phyloP scores from a whole-genome alignment of 2,329 filamentous ascomycete species.

The Coniella vitis region DNA sequence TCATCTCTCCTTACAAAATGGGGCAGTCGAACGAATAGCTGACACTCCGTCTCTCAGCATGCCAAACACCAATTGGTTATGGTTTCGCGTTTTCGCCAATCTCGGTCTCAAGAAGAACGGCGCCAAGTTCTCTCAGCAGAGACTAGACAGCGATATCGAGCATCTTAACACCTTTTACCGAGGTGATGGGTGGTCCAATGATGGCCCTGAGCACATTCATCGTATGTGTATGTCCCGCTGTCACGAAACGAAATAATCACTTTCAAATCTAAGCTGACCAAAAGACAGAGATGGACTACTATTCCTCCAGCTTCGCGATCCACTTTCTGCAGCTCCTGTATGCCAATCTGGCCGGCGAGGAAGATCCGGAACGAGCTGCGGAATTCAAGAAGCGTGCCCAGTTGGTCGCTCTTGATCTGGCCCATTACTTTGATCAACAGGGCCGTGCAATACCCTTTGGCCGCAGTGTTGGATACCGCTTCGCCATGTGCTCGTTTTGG shows the following conservation, averaged over 20 bases:
- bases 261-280: background rate
- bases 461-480: slow-evolving; percentile 72
- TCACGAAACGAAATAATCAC: background rate
- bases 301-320: slow-evolving; percentile 76
- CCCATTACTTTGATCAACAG: slow-evolving; percentile 69
- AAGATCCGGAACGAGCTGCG: slow-evolving; percentile 57
- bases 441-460: slow-evolving; percentile 71
- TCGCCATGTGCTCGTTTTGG: slow-evolving; percentile 82
- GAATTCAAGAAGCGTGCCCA: slow-evolving; percentile 65
- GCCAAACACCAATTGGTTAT: slow-evolving; percentile 63
- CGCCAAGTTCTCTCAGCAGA: slow-evolving; percentile 60
- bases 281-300: slow-evolving; percentile 67
- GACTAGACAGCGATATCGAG: slow-evolving; percentile 67
- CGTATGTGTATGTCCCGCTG: slow-evolving; percentile 34
- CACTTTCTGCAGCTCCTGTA: slow-evolving; percentile 75
- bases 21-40: background rate
- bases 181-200: slow-evolving; percentile 77
- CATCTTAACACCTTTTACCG: slow-evolving; percentile 76
- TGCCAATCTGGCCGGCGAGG: slow-evolving; percentile 60
- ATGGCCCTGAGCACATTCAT: slow-evolving; percentile 70
- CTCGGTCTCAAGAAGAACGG: slow-evolving; percentile 70
- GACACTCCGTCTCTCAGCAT: slow-evolving; percentile 51
- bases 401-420: slow-evolving; percentile 61
- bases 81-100: slow-evolving; percentile 82
- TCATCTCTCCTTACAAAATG: too few species aligned